These are phyloP conservation scores for Eremochloa ophiuroides DNA, from an alignment of 176 grass and related monocot genomes.

Conservation along the genomic window DNA sequence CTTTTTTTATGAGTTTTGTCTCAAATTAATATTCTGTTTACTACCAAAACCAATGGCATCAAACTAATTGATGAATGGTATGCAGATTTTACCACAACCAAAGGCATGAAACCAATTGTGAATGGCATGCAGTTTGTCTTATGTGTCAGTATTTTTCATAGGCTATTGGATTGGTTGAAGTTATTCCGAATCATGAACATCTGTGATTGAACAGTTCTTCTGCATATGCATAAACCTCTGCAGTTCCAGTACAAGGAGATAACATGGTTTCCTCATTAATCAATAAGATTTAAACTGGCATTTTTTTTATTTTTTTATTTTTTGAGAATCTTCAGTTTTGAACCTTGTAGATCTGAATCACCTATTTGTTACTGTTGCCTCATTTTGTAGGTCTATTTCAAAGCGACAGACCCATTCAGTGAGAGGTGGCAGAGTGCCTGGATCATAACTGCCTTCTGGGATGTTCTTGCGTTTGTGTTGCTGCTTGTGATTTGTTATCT, in stretches of 20 bases:
- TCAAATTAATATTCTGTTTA: neutral
- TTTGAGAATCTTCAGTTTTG: neutral
- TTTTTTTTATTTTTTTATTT: neutral
- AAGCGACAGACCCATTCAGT: constrained; percentile 93
- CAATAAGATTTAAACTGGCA: neutral
- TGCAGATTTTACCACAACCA: neutral
- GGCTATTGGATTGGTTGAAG: neutral
- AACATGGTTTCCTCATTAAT: neutral
- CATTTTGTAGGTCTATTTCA: constrained; percentile 86
- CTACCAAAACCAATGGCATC: neutral
- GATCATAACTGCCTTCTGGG: constrained; percentile 99
- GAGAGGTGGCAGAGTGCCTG: constrained; percentile 98
- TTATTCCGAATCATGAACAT: neutral
- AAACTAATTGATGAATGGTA: neutral
- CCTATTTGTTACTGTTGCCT: constrained; percentile 15
- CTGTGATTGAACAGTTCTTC: neutral
- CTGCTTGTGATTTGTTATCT: constrained; percentile 88
- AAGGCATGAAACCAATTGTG: constrained; percentile 13
- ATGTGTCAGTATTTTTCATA: neutral
- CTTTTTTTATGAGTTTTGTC: neutral
- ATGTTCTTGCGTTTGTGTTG: constrained; percentile 79
- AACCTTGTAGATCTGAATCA: neutral
- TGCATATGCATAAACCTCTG: neutral
- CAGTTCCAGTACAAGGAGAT: neutral
- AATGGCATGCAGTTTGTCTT: neutral